Percentiles rank a stretch among this genome's conserved stretches.
phyloP scores from a whole-genome alignment of 2,329 filamentous ascomycete genomes.

The Fusarium sp. region DNA sequence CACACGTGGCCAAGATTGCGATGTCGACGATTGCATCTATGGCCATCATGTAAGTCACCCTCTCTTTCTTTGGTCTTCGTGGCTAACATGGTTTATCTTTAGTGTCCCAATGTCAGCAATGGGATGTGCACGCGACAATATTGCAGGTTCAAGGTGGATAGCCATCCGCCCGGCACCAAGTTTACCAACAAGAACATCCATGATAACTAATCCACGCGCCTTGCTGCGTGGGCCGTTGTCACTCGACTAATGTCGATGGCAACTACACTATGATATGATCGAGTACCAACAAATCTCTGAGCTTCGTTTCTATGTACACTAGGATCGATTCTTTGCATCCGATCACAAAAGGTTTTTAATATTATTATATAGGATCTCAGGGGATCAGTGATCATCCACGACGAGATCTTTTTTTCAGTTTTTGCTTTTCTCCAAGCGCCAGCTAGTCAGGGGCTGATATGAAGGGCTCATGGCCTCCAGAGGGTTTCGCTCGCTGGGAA shows the following conservation, averaged over 20 bases:
- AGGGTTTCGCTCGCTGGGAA: neutral
- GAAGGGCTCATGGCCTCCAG: neutral
- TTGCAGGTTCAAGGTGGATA: conserved; percentile 62
- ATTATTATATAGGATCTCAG: conserved; percentile 7
- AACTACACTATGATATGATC: conserved; percentile 2
- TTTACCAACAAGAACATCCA: conserved; percentile 52
- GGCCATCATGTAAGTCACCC: conserved; percentile 63
- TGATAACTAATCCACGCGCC: conserved; percentile 42
- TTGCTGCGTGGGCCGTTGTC: neutral
- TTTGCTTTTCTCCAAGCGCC: neutral
- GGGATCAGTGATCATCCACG: neutral
- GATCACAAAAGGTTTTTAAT: conserved; percentile 23
- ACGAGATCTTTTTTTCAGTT: neutral
- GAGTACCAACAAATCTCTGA: neutral
- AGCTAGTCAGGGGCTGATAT: neutral
- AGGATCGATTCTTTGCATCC: conserved; percentile 3
- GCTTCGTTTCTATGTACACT: conserved; percentile 19
- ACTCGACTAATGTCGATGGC: neutral
- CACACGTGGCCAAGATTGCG: conserved; percentile 64
- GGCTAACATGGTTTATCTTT: conserved; percentile 9
- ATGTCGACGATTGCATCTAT: conserved; percentile 66
- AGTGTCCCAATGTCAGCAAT: conserved; percentile 63
- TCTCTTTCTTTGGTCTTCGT: neutral
- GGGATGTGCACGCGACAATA: conserved; percentile 61
- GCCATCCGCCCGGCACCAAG: conserved; percentile 66